Evolutionary conservation across 805 yeast genomes (phyloP), one percentile per base, ranked within the genome.

Genomic region (Saccharomycopsis javanensis): DNA sequence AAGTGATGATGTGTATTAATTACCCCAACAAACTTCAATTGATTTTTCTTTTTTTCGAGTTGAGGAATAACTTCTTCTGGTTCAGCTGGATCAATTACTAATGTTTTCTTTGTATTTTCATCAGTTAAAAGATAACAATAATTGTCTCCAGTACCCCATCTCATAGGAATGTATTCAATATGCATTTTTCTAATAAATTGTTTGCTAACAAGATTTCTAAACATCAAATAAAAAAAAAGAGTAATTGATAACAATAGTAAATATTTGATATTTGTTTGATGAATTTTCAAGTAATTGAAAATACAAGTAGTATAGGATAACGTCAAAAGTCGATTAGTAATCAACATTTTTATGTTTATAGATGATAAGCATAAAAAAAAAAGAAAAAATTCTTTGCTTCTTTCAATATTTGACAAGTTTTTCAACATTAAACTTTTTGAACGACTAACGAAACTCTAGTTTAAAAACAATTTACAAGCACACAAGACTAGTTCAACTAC

Each of bases 1-100:
- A 82, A 81, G 69, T 94, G 99, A 68, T 94, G 99, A 68, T 94
- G 99, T 0, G 98, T 94, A 71, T 94, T 94, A 54, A 88, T 95
- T 58, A 94, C 86, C 1, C 92, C 88, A 50, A 75, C 76, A 55
- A 94, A 70, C 54, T 83, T 79, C 42, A 78, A 70, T 16, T 16
- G 42, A 2, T 25, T 10, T 33, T 18, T n/a, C 13, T 33, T 50
- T 20, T 55, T 45, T 37, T 54, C 51, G 8, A 59, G 28, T n/a
- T 33, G 55, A 13, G 58, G 57, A 46, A 53, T 53, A 8, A 61
- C 68, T 28, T 89, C 97, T 4, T 75, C 68, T 0, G 96, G 92
- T 63, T 85, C 86, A 0, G 98, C 98, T 1, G 98, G 96, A 65
- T 94, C 99, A 62, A 94, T 85, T 34, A 94, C 64, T 85, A 96